A percentile compares a stretch with the other conserved stretches of the same genome.
Evolutionary conservation across 805 yeast genomes (phyloP).

Genomic region (Candida silvicultrix): DNA sequence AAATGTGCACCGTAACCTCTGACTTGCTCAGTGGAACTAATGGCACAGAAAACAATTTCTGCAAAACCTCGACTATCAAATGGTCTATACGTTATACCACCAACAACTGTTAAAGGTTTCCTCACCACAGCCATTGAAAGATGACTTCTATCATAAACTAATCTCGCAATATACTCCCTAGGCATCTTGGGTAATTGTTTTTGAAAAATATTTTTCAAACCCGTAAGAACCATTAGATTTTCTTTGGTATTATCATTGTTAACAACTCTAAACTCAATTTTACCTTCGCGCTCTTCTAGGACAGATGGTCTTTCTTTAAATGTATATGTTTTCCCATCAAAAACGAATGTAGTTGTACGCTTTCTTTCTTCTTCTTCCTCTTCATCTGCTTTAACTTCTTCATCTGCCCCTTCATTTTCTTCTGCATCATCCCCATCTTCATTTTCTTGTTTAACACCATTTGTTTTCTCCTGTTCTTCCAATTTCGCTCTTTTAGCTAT

Average conservation of each 20-base stretch:
- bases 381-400: conserved; percentile 18
- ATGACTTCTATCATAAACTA: conserved; percentile 92
- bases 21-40: conserved; percentile 95
- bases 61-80: conserved; percentile 89
- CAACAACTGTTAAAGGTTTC: conserved; percentile 91
- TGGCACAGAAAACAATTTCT: conserved; percentile 97
- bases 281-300: conserved; percentile 86
- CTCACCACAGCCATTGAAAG: conserved; percentile 93
- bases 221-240: conserved; percentile 86
- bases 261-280: conserved; percentile 92
- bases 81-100: conserved; percentile 96
- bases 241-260: conserved; percentile 89
- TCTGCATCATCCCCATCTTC: conserved; percentile 18
- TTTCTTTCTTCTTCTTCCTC: conserved; percentile 28
- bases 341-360: conserved; percentile 34
- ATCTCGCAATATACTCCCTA: conserved; percentile 87
- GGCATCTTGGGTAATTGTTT: conserved; percentile 99
- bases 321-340: conserved; percentile 73
- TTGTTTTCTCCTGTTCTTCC: conserved; percentile 23
- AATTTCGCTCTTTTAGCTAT: conserved; percentile 20
- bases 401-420: conserved; percentile 19
- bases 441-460: conserved; percentile 22
- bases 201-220: conserved; percentile 92
- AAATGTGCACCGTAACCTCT: conserved; percentile 98
- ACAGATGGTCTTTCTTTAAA: conserved; percentile 93